phyloP scores from a whole-genome alignment of 345 rosid species.

The Corymbia maculata region DNA sequence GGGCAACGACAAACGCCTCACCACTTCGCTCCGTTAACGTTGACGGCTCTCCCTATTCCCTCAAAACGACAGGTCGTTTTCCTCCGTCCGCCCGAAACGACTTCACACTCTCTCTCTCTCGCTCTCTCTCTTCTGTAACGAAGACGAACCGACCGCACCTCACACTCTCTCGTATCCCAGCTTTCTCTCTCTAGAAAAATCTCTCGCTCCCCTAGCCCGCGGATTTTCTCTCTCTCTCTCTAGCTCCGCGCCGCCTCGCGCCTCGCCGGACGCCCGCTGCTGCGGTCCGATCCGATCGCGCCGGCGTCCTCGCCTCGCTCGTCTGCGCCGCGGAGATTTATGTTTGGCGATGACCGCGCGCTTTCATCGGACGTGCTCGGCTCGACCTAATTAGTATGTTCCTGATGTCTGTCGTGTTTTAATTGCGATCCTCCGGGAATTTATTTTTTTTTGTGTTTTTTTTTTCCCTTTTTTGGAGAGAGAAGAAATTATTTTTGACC shows the following conservation, averaged over 20 bases:
- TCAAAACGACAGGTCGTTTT: not conserved
- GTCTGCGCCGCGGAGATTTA: not conserved
- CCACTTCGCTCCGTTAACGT: slow-evolving; percentile 12
- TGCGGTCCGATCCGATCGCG: not conserved
- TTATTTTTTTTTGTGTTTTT: not conserved
- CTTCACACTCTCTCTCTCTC: slow-evolving; percentile 6
- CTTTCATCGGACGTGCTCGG: not conserved
- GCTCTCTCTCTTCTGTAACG: slow-evolving; percentile 11
- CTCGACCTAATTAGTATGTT: not conserved
- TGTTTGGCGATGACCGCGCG: not conserved
- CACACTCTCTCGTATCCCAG: not conserved
- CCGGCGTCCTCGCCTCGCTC: not conserved
- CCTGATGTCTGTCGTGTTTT: not conserved
- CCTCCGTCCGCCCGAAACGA: not conserved
- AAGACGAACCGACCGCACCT: not conserved
- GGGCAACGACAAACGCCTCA: not conserved
- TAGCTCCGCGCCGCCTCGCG: not conserved
- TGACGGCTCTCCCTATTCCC: not conserved
- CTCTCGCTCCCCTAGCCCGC: not conserved
- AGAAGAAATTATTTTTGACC: not conserved
- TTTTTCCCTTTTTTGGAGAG: not conserved
- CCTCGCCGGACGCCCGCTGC: not conserved
- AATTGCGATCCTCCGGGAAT: not conserved
- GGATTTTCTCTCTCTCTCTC: not conserved
- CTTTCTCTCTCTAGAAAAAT: not conserved